Conservation (phyloP, 192 early-diverging fungal species). For the Coemansia sp. region DNA sequence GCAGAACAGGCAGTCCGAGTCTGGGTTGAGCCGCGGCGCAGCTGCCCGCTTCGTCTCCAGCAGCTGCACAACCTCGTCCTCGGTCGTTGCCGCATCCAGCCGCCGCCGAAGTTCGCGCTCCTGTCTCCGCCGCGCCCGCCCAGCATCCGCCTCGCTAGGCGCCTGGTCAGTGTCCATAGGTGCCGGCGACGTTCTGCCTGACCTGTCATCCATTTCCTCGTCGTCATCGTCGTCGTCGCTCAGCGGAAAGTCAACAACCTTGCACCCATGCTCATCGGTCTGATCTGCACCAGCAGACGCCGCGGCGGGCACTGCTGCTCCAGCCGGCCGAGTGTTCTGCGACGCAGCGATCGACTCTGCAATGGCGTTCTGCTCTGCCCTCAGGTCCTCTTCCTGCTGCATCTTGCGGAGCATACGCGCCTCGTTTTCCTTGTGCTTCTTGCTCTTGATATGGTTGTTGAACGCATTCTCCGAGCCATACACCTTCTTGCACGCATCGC, state of each 20-base stretch:
- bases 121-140: conserved; percentile 21
- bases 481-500: conserved; percentile 55
- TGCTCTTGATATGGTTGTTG: conserved; percentile 84
- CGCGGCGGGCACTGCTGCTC: background rate
- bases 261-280: conserved; percentile 17
- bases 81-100: conserved; percentile 48
- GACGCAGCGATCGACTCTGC: conserved; percentile 30
- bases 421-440: conserved; percentile 88
- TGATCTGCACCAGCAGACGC: background rate
- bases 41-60: conserved; percentile 80
- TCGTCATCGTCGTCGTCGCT: conserved; percentile 39
- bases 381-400: conserved; percentile 34
- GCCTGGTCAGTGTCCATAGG: conserved; percentile 9
- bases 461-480: conserved; percentile 81
- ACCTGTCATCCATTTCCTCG: conserved; percentile 16
- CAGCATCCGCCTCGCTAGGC: conserved; percentile 6
- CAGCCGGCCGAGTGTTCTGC: background rate
- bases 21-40: conserved; percentile 58
- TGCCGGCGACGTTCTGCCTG: too few relatives aligned
- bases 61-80: conserved; percentile 60
- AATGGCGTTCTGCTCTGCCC: conserved; percentile 36
- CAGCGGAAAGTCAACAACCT: conserved; percentile 35
- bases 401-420: conserved; percentile 42
- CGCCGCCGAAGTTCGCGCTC: conserved; percentile 40
- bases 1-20: conserved; percentile 91